These are phyloP conservation scores for Calocybe cyanea DNA, from an alignment of 768 basidiomycete genomes.

Conservation along the genomic window DNA sequence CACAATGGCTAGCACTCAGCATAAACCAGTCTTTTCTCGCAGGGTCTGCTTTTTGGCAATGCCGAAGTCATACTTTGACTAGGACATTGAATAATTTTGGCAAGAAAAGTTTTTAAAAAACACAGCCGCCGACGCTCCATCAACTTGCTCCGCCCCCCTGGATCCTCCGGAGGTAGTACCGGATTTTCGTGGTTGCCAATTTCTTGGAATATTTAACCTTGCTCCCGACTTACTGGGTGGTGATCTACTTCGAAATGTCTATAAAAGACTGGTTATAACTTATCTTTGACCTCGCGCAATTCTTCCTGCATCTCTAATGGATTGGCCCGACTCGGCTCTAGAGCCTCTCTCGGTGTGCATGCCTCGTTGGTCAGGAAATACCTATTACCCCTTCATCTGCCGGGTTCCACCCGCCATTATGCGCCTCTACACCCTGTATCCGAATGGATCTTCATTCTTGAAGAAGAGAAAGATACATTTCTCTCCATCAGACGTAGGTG, in stretches of 20 bases:
- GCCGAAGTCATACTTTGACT: too few species aligned
- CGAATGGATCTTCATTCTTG: neutral
- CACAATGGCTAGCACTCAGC: too few species aligned
- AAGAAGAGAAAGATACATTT: neutral
- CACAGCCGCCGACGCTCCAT: too few species aligned
- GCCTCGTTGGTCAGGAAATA: too few species aligned
- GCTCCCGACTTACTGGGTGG: constrained; percentile 7
- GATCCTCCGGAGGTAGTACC: constrained; percentile 6
- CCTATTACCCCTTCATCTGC: too few species aligned
- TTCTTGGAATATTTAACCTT: constrained; percentile 2
- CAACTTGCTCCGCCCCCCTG: neutral
- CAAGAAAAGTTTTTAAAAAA: too few species aligned
- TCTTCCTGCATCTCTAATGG: neutral
- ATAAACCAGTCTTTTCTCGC: too few species aligned
- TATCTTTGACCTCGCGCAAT: constrained; percentile 3
- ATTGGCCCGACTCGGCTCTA: neutral
- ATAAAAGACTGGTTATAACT: constrained; percentile 5
- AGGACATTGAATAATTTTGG: too few species aligned
- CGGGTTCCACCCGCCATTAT: neutral
- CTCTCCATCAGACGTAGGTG: neutral
- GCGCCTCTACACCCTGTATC: neutral
- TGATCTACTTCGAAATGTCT: constrained; percentile 2
- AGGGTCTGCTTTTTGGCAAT: too few species aligned
- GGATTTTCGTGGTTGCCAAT: neutral
- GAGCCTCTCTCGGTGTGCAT: too few species aligned